Conservation (phyloP, 2,329 filamentous ascomycete genomes). For the Chrysosporium keratinophilum region DNA sequence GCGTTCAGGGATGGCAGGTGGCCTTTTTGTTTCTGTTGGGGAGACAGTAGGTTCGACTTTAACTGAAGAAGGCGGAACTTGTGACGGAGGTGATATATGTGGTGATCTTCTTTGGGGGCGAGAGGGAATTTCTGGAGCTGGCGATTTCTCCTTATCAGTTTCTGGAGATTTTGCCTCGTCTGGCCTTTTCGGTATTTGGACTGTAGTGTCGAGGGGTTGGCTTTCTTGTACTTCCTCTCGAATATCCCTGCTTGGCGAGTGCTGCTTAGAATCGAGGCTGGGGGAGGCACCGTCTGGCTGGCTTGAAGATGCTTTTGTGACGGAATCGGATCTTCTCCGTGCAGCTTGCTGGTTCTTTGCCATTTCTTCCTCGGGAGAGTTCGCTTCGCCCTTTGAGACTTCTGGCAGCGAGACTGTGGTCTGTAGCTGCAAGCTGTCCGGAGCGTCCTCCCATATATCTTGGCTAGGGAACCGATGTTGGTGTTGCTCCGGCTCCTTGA, state of each 20-base stretch:
- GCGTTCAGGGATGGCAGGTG: conserved; percentile 46
- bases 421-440: conserved; percentile 64
- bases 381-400: conserved; percentile 37
- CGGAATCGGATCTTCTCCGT: conserved; percentile 25
- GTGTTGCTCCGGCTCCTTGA: conserved; percentile 41
- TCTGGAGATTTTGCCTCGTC: conserved; percentile 8
- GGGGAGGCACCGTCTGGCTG: conserved; percentile 16
- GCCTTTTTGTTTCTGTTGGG: conserved; percentile 42
- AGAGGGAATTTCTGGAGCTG: conserved; percentile 24
- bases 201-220: conserved; percentile 65
- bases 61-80: conserved; percentile 22
- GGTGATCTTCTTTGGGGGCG: conserved; percentile 27
- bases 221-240: conserved; percentile 93
- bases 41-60: conserved; percentile 28
- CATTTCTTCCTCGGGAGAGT: conserved; percentile 40
- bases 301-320: conserved; percentile 25
- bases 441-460: conserved; percentile 95
- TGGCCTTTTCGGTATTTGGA: conserved; percentile 42
- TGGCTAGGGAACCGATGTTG: conserved; percentile 77
- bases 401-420: conserved; percentile 80
- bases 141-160: conserved; percentile 24
- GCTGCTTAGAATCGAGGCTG: conserved; percentile 44
- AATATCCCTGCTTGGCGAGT: conserved; percentile 84
- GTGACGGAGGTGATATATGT: conserved; percentile 21
- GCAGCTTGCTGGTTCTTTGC: conserved; percentile 29